Percentiles rank a stretch among this genome's conserved stretches.
Evolutionary conservation across 768 basidiomycete genomes (phyloP).

Genomic region (Phlebiopsis flavidoalba): DNA sequence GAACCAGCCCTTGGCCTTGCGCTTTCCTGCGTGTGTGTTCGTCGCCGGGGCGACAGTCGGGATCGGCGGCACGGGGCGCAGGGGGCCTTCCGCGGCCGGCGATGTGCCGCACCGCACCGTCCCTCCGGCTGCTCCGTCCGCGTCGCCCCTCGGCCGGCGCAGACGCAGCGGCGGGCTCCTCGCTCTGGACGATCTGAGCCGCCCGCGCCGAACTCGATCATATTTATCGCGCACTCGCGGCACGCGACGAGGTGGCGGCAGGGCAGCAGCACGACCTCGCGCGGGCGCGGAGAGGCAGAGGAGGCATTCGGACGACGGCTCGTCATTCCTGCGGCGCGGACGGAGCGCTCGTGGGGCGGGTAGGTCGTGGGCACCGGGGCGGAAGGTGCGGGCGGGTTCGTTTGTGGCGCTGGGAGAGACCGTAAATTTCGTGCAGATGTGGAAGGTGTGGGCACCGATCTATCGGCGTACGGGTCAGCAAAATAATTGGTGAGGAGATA

Average conservation of each 20-base stretch:
- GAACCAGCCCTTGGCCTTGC: slow-evolving; percentile 96
- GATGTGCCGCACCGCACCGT: slow-evolving; percentile 5
- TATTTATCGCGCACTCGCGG: slow-evolving; percentile 91
- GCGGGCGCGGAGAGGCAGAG: slow-evolving; percentile 83
- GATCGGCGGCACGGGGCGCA: slow-evolving; percentile 10
- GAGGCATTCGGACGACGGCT: slow-evolving; percentile 84
- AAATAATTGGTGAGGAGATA: slow-evolving; percentile 2
- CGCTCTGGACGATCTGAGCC: slow-evolving; percentile 71
- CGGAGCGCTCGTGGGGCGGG: slow-evolving; percentile 33
- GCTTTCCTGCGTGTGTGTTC: slow-evolving; percentile 64
- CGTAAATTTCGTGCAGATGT: slow-evolving; percentile 94
- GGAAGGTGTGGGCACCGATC: slow-evolving; percentile 94
- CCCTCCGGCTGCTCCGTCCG: not conserved
- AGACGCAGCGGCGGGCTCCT: slow-evolving; percentile 25
- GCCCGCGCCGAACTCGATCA: slow-evolving; percentile 96
- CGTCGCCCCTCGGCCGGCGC: slow-evolving; percentile 9
- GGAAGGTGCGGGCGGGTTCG: slow-evolving; percentile 32
- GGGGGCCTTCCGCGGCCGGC: slow-evolving; percentile 5
- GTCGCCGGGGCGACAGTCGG: slow-evolving; percentile 20
- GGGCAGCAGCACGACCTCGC: slow-evolving; percentile 89
- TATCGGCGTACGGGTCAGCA: slow-evolving; percentile 22
- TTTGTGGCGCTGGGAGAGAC: slow-evolving; percentile 49
- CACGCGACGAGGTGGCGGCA: slow-evolving; percentile 95
- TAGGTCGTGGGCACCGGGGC: slow-evolving; percentile 37
- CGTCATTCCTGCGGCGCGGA: slow-evolving; percentile 46